Conservation (phyloP, 2,329 filamentous ascomycete species). For the Botrytis hyacinthi region DNA sequence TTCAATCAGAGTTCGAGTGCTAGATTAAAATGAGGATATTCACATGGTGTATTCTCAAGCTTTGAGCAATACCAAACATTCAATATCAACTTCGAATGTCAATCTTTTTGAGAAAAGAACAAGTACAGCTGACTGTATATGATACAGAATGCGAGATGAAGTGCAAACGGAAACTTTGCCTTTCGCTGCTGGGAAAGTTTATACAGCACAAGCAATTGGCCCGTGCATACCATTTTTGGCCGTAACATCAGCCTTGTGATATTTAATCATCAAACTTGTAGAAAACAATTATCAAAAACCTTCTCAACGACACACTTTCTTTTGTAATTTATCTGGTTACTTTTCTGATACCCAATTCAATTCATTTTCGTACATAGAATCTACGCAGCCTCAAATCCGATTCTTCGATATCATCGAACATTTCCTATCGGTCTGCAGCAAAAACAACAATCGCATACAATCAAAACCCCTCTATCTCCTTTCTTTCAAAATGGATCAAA, state of each 20-base stretch:
- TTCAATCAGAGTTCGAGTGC: not conserved
- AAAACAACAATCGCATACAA: constrained; percentile 11
- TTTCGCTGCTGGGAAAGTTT: not conserved
- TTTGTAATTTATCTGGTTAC: not conserved
- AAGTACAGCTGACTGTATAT: not conserved
- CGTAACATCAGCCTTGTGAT: constrained; percentile 14
- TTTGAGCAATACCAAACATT: not conserved
- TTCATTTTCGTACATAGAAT: not conserved
- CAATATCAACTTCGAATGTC: not conserved
- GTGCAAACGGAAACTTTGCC: not conserved
- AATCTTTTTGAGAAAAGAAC: not conserved
- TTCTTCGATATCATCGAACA: not conserved
- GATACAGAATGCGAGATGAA: not conserved
- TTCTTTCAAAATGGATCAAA: constrained; percentile 33
- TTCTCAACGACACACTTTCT: not conserved
- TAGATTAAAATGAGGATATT: not conserved
- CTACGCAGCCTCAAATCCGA: not conserved
- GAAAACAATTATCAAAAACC: constrained; percentile 1
- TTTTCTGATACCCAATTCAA: not conserved
- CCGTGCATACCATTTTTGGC: constrained; percentile 11
- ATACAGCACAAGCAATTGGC: not conserved
- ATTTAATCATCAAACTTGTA: constrained; percentile 11
- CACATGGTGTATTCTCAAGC: not conserved
- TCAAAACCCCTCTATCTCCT: constrained; percentile 14
- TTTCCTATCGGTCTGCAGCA: not conserved